A percentile compares a stretch with the other conserved stretches of the same genome.
These are phyloP conservation scores for Aureobasidium namibiae DNA, from an alignment of 2,329 filamentous ascomycete genomes.

Conservation along the genomic window DNA sequence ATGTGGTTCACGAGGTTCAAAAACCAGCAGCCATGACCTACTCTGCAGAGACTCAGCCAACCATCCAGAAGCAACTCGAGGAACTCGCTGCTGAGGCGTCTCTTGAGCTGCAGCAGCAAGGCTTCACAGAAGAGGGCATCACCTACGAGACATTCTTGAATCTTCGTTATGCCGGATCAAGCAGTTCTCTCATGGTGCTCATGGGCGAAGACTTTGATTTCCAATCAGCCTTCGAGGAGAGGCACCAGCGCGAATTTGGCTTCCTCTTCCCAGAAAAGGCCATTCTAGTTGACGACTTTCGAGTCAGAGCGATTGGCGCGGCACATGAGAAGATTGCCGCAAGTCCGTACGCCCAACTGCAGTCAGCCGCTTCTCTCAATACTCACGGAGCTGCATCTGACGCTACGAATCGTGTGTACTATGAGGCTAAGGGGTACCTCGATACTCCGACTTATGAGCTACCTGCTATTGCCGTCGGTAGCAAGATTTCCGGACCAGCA, in stretches of 20 bases:
- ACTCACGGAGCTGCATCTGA: neutral
- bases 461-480: conserved; percentile 17
- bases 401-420: conserved; percentile 18
- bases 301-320: conserved; percentile 30
- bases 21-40: conserved; percentile 29
- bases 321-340: conserved; percentile 7
- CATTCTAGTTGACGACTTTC: conserved; percentile 37
- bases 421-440: conserved; percentile 18
- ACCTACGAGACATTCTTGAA: conserved; percentile 32
- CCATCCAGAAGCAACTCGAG: conserved; percentile 61
- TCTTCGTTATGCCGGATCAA: conserved; percentile 37
- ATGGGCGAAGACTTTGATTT: conserved; percentile 27
- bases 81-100: conserved; percentile 46
- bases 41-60: conserved; percentile 42
- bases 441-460: conserved; percentile 22
- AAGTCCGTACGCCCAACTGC: conserved; percentile 1
- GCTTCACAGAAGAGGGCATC: conserved; percentile 39
- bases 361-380: neutral
- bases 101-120: conserved; percentile 55
- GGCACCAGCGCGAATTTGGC: conserved; percentile 36
- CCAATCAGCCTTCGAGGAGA: conserved; percentile 27
- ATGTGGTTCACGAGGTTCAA: conserved; percentile 36
- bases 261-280: conserved; percentile 32
- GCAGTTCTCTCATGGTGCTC: conserved; percentile 37
- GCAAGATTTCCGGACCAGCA: conserved; percentile 23